Evolutionary conservation across 1,284 basidiomycete species (phyloP).

Genomic region (Naganishia sp.): DNA sequence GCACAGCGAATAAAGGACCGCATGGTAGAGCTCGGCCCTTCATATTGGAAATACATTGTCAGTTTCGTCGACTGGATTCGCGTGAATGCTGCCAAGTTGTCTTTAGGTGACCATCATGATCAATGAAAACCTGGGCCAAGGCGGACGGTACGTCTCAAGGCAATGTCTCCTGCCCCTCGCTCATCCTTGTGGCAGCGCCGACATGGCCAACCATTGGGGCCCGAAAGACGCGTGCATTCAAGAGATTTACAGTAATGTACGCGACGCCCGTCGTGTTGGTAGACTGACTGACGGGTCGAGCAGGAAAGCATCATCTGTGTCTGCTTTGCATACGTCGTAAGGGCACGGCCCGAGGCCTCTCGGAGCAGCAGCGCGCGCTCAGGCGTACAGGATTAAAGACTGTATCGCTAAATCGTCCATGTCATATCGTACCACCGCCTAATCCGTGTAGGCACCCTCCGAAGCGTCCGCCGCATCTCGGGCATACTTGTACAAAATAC

Average conservation of each 20-base stretch:
- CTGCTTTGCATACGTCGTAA: conserved; percentile 15
- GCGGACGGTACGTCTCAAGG: conserved; percentile 17
- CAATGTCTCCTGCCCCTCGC: not conserved
- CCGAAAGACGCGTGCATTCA: conserved; percentile 26
- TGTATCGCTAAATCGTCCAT: not conserved
- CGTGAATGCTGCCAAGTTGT: not conserved
- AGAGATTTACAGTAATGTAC: conserved; percentile 28
- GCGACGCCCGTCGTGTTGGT: not conserved
- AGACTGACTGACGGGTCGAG: not conserved
- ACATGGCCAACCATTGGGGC: conserved; percentile 29
- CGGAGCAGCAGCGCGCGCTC: not conserved
- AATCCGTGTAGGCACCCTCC: conserved; percentile 58
- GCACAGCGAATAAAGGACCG: conserved; percentile 19
- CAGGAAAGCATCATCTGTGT: conserved; percentile 22
- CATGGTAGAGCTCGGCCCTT: conserved; percentile 10
- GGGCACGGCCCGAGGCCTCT: not conserved
- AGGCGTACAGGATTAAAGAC: not conserved
- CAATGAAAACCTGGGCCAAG: conserved; percentile 29
- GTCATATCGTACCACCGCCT: not conserved
- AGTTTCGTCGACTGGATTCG: not conserved
- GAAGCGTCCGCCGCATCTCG: conserved; percentile 79
- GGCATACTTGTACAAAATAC: conserved; percentile 78
- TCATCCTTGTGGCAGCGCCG: conserved; percentile 4
- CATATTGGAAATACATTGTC: conserved; percentile 22
- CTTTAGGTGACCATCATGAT: conserved; percentile 24